Conservation (phyloP, 805 yeast species). For the Aciculoconidium aculeatum region DNA sequence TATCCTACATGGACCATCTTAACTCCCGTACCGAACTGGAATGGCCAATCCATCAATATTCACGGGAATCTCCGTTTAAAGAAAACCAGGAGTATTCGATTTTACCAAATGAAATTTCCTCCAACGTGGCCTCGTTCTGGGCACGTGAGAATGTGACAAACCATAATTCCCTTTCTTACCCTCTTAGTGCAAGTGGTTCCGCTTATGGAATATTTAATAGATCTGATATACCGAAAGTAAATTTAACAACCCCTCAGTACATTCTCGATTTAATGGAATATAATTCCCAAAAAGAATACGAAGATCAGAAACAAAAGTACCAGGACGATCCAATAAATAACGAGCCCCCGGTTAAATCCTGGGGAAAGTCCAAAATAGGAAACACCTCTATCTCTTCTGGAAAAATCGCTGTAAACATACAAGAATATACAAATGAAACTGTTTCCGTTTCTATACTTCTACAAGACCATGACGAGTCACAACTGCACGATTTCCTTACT, state of each 20-base stretch:
- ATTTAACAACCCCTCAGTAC: constrained; percentile 24
- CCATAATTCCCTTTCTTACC: no score
- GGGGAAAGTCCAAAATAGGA: constrained; percentile 16
- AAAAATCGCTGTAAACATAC: constrained; percentile 17
- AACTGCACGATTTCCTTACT: constrained; percentile 45
- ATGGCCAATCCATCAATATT: constrained; percentile 51
- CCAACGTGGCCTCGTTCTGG: constrained; percentile 52
- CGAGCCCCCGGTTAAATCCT: constrained; percentile 11
- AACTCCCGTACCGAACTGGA: constrained; percentile 40
- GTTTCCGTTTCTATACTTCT: constrained; percentile 26
- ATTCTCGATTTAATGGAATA: no score
- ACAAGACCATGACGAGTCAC: constrained; percentile 42
- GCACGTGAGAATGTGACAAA: constrained; percentile 22
- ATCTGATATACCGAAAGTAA: constrained; percentile 10
- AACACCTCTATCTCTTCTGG: constrained; percentile 27
- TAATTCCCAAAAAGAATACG: constrained; percentile 26
- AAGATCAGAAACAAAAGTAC: constrained; percentile 21
- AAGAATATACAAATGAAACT: constrained; percentile 16
- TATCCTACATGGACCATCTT: constrained; percentile 56
- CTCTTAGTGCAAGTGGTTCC: no score
- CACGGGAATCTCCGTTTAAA: constrained; percentile 36
- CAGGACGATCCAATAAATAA: constrained; percentile 22
- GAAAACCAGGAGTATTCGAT: constrained; percentile 51
- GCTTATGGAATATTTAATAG: constrained; percentile 28
- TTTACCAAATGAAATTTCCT: constrained; percentile 53